Evolutionary conservation across 345 rosid genomes (phyloP).

Genomic region (Reutealis trisperma): DNA sequence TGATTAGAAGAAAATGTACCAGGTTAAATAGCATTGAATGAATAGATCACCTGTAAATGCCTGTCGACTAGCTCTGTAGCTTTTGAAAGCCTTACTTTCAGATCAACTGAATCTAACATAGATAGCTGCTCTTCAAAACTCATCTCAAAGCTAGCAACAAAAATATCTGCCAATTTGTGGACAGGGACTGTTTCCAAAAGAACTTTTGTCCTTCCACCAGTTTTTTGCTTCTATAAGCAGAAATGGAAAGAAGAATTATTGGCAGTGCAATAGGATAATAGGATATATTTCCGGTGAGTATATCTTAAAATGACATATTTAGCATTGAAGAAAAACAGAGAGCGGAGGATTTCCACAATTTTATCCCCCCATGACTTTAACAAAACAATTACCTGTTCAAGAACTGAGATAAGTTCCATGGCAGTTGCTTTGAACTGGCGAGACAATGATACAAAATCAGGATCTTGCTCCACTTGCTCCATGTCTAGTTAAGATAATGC

Average conservation of each 20-base stretch:
- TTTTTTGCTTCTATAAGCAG: conserved; percentile 76
- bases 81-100: conserved; percentile 88
- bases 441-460: conserved; percentile 73
- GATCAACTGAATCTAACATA: conserved; percentile 95
- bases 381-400: conserved; percentile 75
- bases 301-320: not conserved
- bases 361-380: not conserved
- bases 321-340: not conserved
- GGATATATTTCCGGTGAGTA: not conserved
- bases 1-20: conserved; percentile 10
- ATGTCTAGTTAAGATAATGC: conserved; percentile 56
- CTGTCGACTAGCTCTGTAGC: conserved; percentile 97
- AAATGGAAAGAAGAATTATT: conserved; percentile 15
- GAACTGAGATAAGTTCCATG: conserved; percentile 91
- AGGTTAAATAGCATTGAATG: conserved; percentile 16
- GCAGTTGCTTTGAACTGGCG: conserved; percentile 97
- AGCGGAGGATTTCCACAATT: not conserved
- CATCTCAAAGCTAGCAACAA: conserved; percentile 99
- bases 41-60: conserved; percentile 81
- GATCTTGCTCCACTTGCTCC: conserved; percentile 96
- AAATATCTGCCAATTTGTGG: conserved; percentile 97
- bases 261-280: not conserved
- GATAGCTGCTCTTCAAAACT: conserved; percentile 95
- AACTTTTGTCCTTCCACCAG: conserved; percentile 92
- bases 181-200: conserved; percentile 96